Base-by-base conservation (phyloP, 495 filamentous ascomycete species). In the Trichoderma gamsii region DNA sequence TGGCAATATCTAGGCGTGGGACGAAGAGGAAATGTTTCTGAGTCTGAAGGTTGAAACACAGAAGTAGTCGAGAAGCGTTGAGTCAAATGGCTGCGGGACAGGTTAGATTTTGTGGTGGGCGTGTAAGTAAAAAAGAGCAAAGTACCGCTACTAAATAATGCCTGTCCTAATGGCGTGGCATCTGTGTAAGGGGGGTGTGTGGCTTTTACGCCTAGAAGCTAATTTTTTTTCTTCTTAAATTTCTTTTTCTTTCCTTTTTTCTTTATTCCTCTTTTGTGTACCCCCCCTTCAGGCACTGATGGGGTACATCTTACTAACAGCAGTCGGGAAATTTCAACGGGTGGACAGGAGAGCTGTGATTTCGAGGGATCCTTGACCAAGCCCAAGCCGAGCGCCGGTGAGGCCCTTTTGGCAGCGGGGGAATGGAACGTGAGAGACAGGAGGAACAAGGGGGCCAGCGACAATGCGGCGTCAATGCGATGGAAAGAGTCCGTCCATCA, bases 11-110 rank as follows among this genome's bases (percentile, higher is more conserved):
- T 61, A 25, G 25, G 8, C 56, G 56, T 25, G 27, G n/a, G 56
- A 61, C 8, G 56, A 61, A 32, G 56, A 61, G 27, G 56, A 29
- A n/a, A 49, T 38, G n/a, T n/a, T n/a, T 15, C 13, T 21, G 51
- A 61, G 56, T 4, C 4, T 61, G 56, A 25, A 61, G 56, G 56
- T 61, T 61, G 56, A 61, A 61, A 25, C 56, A 61, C 56, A 61
- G 11, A 61, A 29, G 56, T 61, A 29, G 56, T 29, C 2, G 56
- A 18, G 16, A n/a, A n/a, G 15, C 51, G 21, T 61, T 61, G 56
- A 61, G 56, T 61, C 21, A 61, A 61, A 61, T 29, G 27, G 11
- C n/a, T 27, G n/a, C 56, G 15, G 23, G 56, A 29, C 23, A 21
- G 13, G 21, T 18, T 18, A 61, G 23, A 21, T 6, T 13, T 61